Evolutionary conservation across 164 flowering plant genomes (phyloP).

Genomic region (Vitis cinerea): DNA sequence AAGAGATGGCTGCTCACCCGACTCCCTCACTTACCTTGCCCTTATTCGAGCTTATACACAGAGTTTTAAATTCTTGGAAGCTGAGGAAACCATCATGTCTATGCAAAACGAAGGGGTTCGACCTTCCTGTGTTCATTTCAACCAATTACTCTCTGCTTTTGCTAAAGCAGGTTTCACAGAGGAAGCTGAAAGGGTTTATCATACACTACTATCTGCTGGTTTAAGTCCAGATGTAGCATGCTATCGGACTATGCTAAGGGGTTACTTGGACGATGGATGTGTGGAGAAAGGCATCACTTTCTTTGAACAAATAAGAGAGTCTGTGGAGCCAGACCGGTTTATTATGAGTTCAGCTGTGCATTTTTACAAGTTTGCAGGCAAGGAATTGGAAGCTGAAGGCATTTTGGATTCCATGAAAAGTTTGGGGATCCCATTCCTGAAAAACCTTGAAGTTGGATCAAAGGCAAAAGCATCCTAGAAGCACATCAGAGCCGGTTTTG

Average conservation of each 20-base stretch:
- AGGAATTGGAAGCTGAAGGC: conserved; percentile 38
- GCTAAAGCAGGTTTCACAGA: conserved; percentile 50
- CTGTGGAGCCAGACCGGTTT: conserved; percentile 51
- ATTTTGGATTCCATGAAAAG: conserved; percentile 55
- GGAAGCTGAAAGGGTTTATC: conserved; percentile 66
- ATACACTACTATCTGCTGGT: conserved; percentile 32
- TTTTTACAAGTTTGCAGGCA: conserved; percentile 53
- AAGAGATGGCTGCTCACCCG: conserved; percentile 54
- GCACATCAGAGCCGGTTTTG: too few species aligned
- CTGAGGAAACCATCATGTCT: conserved; percentile 50
- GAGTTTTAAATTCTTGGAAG: conserved; percentile 49
- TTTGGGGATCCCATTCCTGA: conserved; percentile 41
- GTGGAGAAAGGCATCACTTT: conserved; percentile 61
- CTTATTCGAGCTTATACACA: conserved; percentile 60
- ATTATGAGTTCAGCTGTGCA: conserved; percentile 73
- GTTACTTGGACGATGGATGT: conserved; percentile 65
- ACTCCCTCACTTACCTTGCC: conserved; percentile 69
- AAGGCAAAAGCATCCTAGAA: conserved; percentile 14
- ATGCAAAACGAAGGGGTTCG: conserved; percentile 56
- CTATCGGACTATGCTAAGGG: conserved; percentile 56
- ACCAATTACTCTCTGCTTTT: conserved; percentile 45
- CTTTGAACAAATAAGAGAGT: conserved; percentile 41
- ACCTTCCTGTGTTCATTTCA: conserved; percentile 57
- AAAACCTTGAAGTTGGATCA: conserved; percentile 55
- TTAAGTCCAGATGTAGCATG: conserved; percentile 44